Evolutionary conservation across 78 protist species (phyloP).

Genomic region (Salpingoeca rosetta): DNA sequence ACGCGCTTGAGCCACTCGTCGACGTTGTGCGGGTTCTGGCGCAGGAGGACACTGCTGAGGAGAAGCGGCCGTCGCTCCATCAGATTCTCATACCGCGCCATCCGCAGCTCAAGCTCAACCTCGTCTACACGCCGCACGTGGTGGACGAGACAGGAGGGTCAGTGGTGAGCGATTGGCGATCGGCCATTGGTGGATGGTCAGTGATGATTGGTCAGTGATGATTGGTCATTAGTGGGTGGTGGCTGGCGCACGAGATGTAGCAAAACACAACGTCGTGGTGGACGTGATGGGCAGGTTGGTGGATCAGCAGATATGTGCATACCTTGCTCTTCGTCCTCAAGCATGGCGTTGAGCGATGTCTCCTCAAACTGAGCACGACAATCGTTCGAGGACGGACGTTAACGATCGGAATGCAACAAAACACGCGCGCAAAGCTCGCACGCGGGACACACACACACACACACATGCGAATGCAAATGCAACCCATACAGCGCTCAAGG

Average conservation of each 20-base stretch:
- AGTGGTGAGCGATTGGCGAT: neutral
- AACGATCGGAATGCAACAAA: too few relatives aligned
- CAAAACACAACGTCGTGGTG: too few relatives aligned
- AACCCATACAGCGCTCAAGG: too few relatives aligned
- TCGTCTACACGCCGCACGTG: constrained; percentile 2
- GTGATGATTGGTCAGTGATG: too few relatives aligned
- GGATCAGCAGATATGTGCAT: neutral
- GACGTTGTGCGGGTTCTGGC: constrained; percentile 93
- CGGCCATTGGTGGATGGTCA: too few relatives aligned
- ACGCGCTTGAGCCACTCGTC: constrained; percentile 91
- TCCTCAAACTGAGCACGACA: constrained; percentile 85
- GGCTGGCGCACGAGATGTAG: too few relatives aligned
- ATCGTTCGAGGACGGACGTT: too few relatives aligned
- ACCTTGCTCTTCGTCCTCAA: neutral
- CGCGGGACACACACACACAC: too few relatives aligned
- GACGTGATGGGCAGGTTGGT: neutral
- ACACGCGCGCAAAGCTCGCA: too few relatives aligned
- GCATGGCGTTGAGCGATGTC: constrained; percentile 23
- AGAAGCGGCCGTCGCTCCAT: constrained; percentile 68
- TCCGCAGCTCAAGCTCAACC: constrained; percentile 56
- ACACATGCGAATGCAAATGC: too few relatives aligned
- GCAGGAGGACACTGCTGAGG: constrained; percentile 64
- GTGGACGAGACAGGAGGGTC: neutral
- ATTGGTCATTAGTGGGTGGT: too few relatives aligned
- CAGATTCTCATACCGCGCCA: constrained; percentile 70